A percentile compares a stretch with the other conserved stretches of the same genome.
Conservation (phyloP, 208 protist genomes). For the Crithidia expoeki region DNA sequence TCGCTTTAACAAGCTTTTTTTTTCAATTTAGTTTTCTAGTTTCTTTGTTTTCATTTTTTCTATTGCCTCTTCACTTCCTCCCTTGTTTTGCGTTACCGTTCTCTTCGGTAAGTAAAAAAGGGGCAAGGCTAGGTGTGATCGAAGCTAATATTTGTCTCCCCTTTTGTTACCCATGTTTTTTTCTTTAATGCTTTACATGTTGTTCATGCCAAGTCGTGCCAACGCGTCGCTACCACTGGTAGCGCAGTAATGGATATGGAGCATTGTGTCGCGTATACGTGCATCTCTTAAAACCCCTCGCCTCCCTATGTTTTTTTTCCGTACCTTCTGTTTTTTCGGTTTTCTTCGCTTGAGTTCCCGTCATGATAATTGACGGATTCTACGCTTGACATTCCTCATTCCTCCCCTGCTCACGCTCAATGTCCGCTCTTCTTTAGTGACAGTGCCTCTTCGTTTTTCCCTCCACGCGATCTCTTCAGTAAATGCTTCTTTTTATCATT, state of each 20-base stretch:
- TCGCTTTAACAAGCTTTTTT: too few species aligned
- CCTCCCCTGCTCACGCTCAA: too few species aligned
- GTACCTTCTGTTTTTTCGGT: constrained; percentile 3
- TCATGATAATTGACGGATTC: background rate
- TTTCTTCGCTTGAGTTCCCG: background rate
- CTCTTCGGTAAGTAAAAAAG: background rate
- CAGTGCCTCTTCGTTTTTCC: background rate
- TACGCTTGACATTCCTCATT: background rate
- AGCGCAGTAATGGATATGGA: constrained; percentile 5
- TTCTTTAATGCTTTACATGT: background rate
- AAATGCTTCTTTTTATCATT: background rate
- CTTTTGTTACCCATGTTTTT: constrained; percentile 2
- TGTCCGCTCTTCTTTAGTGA: background rate
- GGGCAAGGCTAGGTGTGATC: background rate
- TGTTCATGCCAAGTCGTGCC: constrained; percentile 6
- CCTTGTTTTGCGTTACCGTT: constrained; percentile 9
- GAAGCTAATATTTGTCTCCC: background rate
- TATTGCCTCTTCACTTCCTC: background rate
- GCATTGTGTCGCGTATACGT: constrained; percentile 16
- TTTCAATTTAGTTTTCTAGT: too few species aligned
- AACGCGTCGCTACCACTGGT: constrained; percentile 1
- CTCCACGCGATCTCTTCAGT: background rate
- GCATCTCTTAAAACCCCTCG: constrained; percentile 1
- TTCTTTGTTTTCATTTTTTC: constrained; percentile 17
- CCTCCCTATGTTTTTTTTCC: background rate